Percentiles rank a stretch among this genome's conserved stretches.
These are phyloP conservation scores for Entamoeba dispar DNA, from an alignment of 208 protist genomes.

Conservation along the genomic window DNA sequence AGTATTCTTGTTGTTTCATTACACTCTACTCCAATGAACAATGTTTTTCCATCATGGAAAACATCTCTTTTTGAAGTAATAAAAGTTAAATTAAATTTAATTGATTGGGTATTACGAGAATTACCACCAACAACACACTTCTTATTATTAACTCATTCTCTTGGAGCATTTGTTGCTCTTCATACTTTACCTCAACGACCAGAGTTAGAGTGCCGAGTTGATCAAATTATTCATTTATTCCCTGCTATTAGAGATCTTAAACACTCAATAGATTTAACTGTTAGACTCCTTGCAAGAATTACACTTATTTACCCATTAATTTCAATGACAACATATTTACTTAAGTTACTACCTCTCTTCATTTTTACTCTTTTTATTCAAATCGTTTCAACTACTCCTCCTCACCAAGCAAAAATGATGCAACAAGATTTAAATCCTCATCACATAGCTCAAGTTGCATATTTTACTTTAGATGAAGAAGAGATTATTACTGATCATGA, in stretches of 20 bases:
- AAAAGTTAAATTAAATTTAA: neutral
- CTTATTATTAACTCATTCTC: neutral
- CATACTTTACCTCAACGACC: neutral
- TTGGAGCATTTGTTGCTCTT: neutral
- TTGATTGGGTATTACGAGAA: neutral
- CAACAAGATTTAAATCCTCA: neutral
- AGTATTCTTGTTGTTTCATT: neutral
- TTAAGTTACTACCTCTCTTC: neutral
- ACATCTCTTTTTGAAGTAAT: neutral
- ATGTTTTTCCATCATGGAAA: neutral
- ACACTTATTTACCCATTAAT: neutral
- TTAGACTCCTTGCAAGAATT: neutral
- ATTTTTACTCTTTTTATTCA: neutral
- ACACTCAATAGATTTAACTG: neutral
- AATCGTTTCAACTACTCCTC: neutral
- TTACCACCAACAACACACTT: neutral
- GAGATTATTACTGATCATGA: neutral
- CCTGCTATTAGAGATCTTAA: neutral
- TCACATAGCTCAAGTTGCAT: neutral
- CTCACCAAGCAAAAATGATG: neutral
- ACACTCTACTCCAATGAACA: neutral
- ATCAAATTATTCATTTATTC: neutral
- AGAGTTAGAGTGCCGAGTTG: neutral
- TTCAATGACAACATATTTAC: neutral
- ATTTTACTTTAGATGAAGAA: neutral